Conservation (phyloP, 179 eudicot species). For the Nepenthes alata region DNA sequence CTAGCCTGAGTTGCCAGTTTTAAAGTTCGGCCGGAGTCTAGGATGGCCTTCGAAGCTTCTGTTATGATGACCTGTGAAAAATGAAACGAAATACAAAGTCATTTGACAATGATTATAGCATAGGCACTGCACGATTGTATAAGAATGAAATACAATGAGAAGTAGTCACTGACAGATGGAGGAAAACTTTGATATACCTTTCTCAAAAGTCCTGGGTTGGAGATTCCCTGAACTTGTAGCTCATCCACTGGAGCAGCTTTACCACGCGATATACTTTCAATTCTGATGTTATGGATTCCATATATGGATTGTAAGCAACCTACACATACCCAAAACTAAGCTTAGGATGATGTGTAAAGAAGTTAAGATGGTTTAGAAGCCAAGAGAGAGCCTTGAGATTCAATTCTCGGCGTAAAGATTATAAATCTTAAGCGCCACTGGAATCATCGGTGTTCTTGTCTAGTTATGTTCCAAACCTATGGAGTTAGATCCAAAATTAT, state of each 20-base stretch:
- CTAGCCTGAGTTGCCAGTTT: conserved; percentile 12
- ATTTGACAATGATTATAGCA: background rate
- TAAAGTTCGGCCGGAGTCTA: conserved; percentile 30
- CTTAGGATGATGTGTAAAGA: background rate
- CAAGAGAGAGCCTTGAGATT: too few relatives aligned
- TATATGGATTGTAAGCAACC: conserved; percentile 66
- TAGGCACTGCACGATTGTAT: background rate
- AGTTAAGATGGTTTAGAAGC: too few relatives aligned
- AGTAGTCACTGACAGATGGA: background rate
- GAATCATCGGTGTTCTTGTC: too few relatives aligned
- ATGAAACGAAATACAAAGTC: background rate
- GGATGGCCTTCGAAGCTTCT: conserved; percentile 66
- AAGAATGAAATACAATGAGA: background rate
- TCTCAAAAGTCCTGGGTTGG: conserved; percentile 48
- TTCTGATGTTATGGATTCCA: conserved; percentile 65
- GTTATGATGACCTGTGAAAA: conserved; percentile 42
- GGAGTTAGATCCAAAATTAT: too few relatives aligned
- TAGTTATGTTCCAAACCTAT: too few relatives aligned
- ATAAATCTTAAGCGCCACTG: too few relatives aligned
- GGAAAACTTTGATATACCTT: conserved; percentile 30
- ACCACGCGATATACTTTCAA: conserved; percentile 69
- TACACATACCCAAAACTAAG: conserved; percentile 10
- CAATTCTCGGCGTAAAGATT: too few relatives aligned
- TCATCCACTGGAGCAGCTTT: conserved; percentile 77
- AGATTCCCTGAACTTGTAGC: conserved; percentile 65